Percentiles rank a stretch among this genome's conserved stretches.
Conservation (phyloP, 495 filamentous ascomycete genomes). For the Penicillium atrosanguineum region DNA sequence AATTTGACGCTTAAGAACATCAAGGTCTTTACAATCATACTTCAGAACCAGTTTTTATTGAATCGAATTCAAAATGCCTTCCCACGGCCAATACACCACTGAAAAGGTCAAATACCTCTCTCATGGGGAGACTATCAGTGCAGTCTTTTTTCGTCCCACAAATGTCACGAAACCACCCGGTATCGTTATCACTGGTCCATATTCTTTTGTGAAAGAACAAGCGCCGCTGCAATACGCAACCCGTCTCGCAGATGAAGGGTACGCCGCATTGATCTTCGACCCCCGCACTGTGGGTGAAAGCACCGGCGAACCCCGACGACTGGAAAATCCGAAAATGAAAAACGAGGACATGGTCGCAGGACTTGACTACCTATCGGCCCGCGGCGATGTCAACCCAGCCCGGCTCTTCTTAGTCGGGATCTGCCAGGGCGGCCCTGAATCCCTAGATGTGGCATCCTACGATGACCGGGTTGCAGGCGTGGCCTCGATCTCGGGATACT, state of each 20-base stretch:
- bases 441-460: constrained; percentile 23
- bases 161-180: constrained; percentile 15
- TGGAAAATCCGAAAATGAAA: constrained; percentile 23
- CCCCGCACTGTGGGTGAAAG: constrained; percentile 22
- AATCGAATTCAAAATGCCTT: constrained; percentile 18
- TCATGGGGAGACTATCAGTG: constrained; percentile 15
- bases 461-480: constrained; percentile 19
- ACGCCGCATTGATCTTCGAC: constrained; percentile 22
- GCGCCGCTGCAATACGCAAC: constrained; percentile 23
- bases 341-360: constrained; percentile 22
- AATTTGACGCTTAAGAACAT: constrained; percentile 1
- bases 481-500: constrained; percentile 23
- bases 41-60: constrained; percentile 2
- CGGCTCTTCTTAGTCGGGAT: constrained; percentile 21
- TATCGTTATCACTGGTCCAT: constrained; percentile 18
- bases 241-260: constrained; percentile 23
- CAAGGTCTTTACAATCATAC: not conserved
- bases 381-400: constrained; percentile 14
- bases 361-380: constrained; percentile 17
- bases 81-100: constrained; percentile 20
- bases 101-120: constrained; percentile 19
- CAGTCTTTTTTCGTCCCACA: constrained; percentile 9
- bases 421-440: constrained; percentile 23
- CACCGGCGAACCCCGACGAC: constrained; percentile 20
- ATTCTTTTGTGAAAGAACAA: constrained; percentile 23